Base-by-base conservation (phyloP, 805 yeast genomes). In the Candida orba region DNA sequence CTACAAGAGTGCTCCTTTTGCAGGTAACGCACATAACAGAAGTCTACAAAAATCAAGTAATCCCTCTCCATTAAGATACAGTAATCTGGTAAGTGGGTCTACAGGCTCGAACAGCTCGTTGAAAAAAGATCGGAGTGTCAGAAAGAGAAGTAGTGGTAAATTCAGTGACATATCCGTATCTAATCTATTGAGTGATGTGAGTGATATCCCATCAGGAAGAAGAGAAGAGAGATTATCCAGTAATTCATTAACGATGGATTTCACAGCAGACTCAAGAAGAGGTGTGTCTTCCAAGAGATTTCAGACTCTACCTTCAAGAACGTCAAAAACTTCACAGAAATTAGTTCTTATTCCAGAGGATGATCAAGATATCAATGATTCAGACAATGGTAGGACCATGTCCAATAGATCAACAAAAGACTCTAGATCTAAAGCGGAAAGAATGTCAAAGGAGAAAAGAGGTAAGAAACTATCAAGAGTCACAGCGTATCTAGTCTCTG, bases 401-500 rank as follows among this genome's bases (percentile, higher is more conserved):
- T 30, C 32, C 8, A 17, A 33, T 25, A 36, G 34, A n/a, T 14
- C 43, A 6, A 38, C 46, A 9, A 38, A 46, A 5, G 18, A 43
- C 8, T 39, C 47, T 4, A 43, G 58, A 32, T 56, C 60, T 6
- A 63, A 48, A 47, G 84, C 81, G 6, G 86, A 76, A 55, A 62
- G 72, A 43, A 70, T 75, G 76, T 71, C 76, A 32, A 79, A 74
- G 44, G 56, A 49, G 48, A 60, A 45, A 45, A 54, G 58, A 60
- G 65, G 79, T 8, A 77, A 73, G 25, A 84, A 79, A 48, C 73
- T 83, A 51, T 79, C 95, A 34, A 65, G 99, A 49, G 89, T 90
- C 44, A 90, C 98, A 0, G 97, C 98, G 1, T 91, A 91, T 63
- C 76, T 88, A 51, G 82, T 90, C 6, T 81, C 96, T 15, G 97